These are phyloP conservation scores for Allantophomopsis cytisporea DNA, from an alignment of 2,329 filamentous ascomycete species.

Conservation along the genomic window DNA sequence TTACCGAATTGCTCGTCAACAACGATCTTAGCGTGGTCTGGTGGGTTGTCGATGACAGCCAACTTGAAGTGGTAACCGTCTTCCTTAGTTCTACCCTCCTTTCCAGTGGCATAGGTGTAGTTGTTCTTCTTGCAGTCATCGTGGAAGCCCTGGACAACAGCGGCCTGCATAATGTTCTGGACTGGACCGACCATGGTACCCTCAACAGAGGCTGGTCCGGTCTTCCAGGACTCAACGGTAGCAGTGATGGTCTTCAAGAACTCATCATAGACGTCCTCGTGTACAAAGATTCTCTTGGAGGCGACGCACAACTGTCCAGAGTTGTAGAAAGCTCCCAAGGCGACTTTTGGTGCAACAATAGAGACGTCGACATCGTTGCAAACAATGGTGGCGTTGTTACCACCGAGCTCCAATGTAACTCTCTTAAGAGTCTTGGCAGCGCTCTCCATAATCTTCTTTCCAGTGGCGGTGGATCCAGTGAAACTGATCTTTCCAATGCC, in stretches of 20 bases:
- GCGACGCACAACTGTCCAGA: conserved; percentile 35
- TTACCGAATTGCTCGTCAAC: conserved; percentile 45
- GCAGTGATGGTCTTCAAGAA: conserved; percentile 33
- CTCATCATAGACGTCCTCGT: conserved; percentile 40
- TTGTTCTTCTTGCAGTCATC: conserved; percentile 38
- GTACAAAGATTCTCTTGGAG: conserved; percentile 44
- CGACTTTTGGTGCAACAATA: conserved; percentile 27
- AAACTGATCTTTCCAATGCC: conserved; percentile 43
- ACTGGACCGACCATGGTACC: conserved; percentile 37
- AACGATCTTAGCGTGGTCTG: conserved; percentile 39
- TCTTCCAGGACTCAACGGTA: conserved; percentile 25
- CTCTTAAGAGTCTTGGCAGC: conserved; percentile 35
- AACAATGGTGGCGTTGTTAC: conserved; percentile 39
- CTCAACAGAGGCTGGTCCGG: conserved; percentile 21
- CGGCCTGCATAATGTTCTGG: conserved; percentile 52
- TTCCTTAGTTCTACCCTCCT: conserved; percentile 9
- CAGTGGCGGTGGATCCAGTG: conserved; percentile 35
- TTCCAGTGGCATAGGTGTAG: conserved; percentile 34
- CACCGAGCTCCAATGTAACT: conserved; percentile 37
- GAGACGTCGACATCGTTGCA: conserved; percentile 34
- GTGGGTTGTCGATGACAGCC: conserved; percentile 42
- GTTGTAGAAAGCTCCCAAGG: conserved; percentile 32
- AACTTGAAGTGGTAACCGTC: conserved; percentile 41
- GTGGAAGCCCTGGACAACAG: conserved; percentile 41
- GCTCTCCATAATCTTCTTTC: conserved; percentile 31